Evolutionary conservation across 352 stramenopile species (phyloP), one percentile per base, ranked within the genome.

Genomic region (Hyaloperonospora brassicae): DNA sequence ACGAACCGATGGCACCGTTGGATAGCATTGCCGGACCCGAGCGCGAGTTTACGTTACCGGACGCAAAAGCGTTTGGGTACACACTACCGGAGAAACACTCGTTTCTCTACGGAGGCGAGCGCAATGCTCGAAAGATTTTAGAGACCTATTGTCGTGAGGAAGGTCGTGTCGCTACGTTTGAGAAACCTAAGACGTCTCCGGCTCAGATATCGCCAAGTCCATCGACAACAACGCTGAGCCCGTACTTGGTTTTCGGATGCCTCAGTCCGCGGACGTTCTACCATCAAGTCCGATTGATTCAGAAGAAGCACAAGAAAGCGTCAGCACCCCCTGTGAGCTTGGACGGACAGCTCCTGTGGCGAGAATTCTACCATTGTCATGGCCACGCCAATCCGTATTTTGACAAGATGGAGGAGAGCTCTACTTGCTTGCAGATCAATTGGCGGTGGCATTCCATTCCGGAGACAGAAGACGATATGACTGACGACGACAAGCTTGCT

Each of bases 161-260:
- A 72, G 79, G 69, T 1, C 96, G 87, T 57, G 86, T 97, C 11
- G 79, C 88, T 24, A 89, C 79, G 27, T 99, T 98, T 67, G 92
- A 98, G 64, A 99, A 99, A 63, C 96, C 96, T 27, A 98, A 98
- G 63, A 98, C 95, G 2, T 88, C 76, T 2, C 95, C 93, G 1
- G 95, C 86, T 34, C 84, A 95, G 50, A 88, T 90, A 40, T 56
- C 68, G 8, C 76, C 93, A 23, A 86, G 79, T 36, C 78, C 91
- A 23, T 96, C 87, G n/a, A 99, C 96, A 11, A 98, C 96, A n/a
- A 90, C 84, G 46, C 68, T 98, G 10, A 95, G 76, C 58, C 92
- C 95, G 35, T 98, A 98, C 66, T 60, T 98, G 55, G 96, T 87
- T 57, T 88, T 95, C 55, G 95, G 95, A 12, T 98, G 91, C 61